Conservation (phyloP, 345 rosid genomes). For the Chamaenerion angustifolium region DNA sequence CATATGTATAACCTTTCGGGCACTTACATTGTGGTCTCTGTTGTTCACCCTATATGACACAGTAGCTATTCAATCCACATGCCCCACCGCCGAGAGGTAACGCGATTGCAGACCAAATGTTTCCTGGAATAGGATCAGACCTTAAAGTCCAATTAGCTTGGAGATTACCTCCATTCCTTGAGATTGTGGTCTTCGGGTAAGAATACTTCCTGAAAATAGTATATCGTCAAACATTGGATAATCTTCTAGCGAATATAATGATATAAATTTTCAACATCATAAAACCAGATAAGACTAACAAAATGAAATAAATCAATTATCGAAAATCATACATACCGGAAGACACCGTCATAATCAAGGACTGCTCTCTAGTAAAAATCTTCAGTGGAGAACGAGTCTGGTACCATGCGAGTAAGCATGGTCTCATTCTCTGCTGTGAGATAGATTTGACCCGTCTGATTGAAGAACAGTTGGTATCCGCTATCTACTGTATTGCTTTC, state of each 20-base stretch:
- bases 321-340: constrained; percentile 15
- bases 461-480: constrained; percentile 21
- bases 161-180: not conserved
- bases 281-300: too few relatives aligned
- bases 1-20: constrained; percentile 19
- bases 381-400: not conserved
- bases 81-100: constrained; percentile 11
- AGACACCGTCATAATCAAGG: constrained; percentile 39
- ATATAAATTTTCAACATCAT: too few relatives aligned
- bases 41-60: constrained; percentile 13
- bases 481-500: not conserved
- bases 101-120: constrained; percentile 16
- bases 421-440: constrained; percentile 15
- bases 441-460: constrained; percentile 30
- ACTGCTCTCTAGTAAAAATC: constrained; percentile 26
- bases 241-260: too few relatives aligned
- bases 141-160: constrained; percentile 10
- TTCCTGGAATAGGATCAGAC: constrained; percentile 10
- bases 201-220: constrained; percentile 11
- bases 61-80: constrained; percentile 46
- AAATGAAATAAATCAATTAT: too few relatives aligned
- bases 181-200: constrained; percentile 18
- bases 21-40: constrained; percentile 30
- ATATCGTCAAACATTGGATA: too few relatives aligned
- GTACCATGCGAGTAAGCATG: not conserved